phyloP scores from a whole-genome alignment of 495 filamentous ascomycete genomes.

The Pyrenula massariospora region DNA sequence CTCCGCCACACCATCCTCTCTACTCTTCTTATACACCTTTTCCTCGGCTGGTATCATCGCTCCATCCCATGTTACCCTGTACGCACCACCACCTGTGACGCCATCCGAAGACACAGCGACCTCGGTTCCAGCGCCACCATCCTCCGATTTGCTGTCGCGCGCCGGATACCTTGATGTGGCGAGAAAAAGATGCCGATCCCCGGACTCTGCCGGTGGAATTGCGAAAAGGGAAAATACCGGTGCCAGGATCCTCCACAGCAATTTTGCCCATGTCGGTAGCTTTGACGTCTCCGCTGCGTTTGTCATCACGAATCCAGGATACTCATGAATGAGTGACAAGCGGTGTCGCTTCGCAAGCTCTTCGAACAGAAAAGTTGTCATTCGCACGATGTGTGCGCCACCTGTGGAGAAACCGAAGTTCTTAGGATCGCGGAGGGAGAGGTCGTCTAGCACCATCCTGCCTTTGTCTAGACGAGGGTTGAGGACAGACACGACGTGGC shows the following conservation, averaged over 20 bases:
- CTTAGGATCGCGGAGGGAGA: conserved; percentile 7
- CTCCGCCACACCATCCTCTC: conserved; percentile 13
- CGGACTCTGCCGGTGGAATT: conserved; percentile 1
- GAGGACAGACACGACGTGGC: conserved; percentile 11
- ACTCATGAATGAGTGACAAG: conserved; percentile 6
- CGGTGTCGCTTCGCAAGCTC: conserved; percentile 8
- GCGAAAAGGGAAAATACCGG: not conserved
- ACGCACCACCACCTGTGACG: conserved; percentile 20
- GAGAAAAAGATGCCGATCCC: conserved; percentile 1
- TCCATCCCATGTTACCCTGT: conserved; percentile 24
- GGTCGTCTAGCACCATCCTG: conserved; percentile 8
- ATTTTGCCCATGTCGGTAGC: conserved; percentile 3
- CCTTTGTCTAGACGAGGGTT: conserved; percentile 5
- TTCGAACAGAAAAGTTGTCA: conserved; percentile 14
- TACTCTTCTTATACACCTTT: conserved; percentile 14
- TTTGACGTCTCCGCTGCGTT: not conserved
- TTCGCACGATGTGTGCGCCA: conserved; percentile 7
- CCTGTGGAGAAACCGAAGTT: conserved; percentile 1
- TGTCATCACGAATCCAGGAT: conserved; percentile 9
- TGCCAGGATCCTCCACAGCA: conserved; percentile 1
- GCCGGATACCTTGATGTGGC: conserved; percentile 2
- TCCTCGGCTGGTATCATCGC: conserved; percentile 12
- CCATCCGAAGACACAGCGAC: conserved; percentile 14
- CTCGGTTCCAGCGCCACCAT: conserved; percentile 1
- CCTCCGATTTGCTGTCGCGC: not conserved